Conservation (phyloP, 140 eudicot genomes). For the Flaveria floridana region DNA sequence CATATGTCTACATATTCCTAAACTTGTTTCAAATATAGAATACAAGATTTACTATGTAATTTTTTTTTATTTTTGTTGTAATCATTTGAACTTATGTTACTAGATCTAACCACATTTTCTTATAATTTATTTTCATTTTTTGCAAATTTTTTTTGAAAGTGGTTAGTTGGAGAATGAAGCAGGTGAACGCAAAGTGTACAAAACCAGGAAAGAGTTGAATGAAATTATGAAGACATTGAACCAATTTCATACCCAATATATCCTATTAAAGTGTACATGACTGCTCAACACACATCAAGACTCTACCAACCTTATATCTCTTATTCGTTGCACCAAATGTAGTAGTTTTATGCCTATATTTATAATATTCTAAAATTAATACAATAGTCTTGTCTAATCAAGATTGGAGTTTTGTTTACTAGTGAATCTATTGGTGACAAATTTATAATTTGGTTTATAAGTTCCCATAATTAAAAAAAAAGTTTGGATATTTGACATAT, state of each 20-base stretch:
- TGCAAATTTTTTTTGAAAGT: background rate
- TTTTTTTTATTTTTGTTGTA: background rate
- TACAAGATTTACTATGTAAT: background rate
- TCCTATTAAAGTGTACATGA: constrained; percentile 13
- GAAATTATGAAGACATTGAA: constrained; percentile 28
- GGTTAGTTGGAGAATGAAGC: constrained; percentile 30
- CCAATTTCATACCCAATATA: constrained; percentile 14
- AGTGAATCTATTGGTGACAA: background rate
- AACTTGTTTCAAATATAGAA: background rate
- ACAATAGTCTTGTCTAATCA: background rate
- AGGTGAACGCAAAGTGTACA: constrained; percentile 28
- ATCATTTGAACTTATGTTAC: background rate
- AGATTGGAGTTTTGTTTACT: background rate
- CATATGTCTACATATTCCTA: background rate
- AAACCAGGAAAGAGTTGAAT: constrained; percentile 30
- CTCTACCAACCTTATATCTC: constrained; percentile 27
- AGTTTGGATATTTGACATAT: too few relatives aligned
- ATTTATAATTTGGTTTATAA: background rate
- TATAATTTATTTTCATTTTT: background rate
- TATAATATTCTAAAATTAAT: background rate
- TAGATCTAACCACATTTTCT: background rate
- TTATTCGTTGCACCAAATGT: constrained; percentile 5
- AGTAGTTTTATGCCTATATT: constrained; percentile 1
- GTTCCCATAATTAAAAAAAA: background rate
- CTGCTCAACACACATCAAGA: constrained; percentile 26